Percentiles rank a stretch among this genome's conserved stretches.
Evolutionary conservation across 192 early-diverging fungal genomes (phyloP).

Genomic region (Linnemannia hyalina): DNA sequence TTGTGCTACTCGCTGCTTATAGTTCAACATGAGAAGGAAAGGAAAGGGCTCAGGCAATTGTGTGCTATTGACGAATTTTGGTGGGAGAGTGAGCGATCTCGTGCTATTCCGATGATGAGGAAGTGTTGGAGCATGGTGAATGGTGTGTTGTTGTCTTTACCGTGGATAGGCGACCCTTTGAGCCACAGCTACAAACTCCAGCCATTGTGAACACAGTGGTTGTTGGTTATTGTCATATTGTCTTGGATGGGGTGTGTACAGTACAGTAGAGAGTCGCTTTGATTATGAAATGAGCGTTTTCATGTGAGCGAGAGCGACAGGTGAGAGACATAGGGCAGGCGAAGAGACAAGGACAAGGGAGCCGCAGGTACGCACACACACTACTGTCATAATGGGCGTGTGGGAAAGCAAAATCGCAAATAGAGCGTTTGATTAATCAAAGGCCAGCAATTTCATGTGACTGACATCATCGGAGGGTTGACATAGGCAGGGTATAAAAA

Average conservation of each 20-base stretch:
- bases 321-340: not conserved
- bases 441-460: constrained; percentile 20
- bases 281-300: constrained; percentile 6
- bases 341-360: not conserved
- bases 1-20: not conserved
- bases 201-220: not conserved
- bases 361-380: not conserved
- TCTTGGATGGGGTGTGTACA: not conserved
- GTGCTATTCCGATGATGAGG: not conserved
- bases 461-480: constrained; percentile 13
- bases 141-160: not conserved
- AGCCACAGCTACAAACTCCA: not conserved
- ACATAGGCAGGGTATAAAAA: not conserved
- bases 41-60: not conserved
- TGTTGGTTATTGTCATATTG: too few relatives aligned
- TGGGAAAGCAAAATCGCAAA: constrained; percentile 17
- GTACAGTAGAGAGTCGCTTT: not conserved
- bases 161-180: not conserved
- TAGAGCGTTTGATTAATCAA: too few relatives aligned
- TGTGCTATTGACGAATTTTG: too few relatives aligned
- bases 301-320: constrained; percentile 3
- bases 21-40: not conserved
- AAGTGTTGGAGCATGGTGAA: not conserved
- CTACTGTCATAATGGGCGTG: not conserved
- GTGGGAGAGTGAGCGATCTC: not conserved